Evolutionary conservation across 768 basidiomycete genomes (phyloP).

Genomic region (Lactarius psammicola): DNA sequence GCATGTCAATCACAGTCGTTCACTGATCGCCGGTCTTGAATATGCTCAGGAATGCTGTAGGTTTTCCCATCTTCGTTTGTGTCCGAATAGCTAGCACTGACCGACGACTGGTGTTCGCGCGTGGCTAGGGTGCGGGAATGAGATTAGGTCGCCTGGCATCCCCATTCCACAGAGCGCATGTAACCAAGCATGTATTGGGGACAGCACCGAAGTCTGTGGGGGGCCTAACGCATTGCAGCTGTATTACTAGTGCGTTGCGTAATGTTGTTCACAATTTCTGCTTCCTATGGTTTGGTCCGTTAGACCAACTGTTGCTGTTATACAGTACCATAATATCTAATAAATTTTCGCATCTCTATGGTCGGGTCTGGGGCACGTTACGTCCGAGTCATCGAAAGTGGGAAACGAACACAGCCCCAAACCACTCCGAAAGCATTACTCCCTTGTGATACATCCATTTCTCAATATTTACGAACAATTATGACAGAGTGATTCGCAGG

Average conservation of each 20-base stretch:
- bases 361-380: too few relatives aligned
- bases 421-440: too few relatives aligned
- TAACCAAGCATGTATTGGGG: constrained; percentile 14
- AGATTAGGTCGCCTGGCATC: not conserved
- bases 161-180: constrained; percentile 7
- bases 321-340: too few relatives aligned
- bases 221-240: not conserved
- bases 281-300: too few relatives aligned
- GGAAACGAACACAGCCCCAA: too few relatives aligned
- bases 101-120: not conserved
- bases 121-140: constrained; percentile 10
- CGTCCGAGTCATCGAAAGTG: too few relatives aligned
- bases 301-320: too few relatives aligned
- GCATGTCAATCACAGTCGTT: constrained; percentile 1
- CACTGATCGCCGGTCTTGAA: constrained; percentile 9
- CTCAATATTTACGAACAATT: too few relatives aligned
- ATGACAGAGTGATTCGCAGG: too few relatives aligned
- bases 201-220: constrained; percentile 9
- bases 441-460: too few relatives aligned
- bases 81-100: not conserved
- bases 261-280: not conserved
- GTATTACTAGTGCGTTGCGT: constrained; percentile 1
- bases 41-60: constrained; percentile 12
- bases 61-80: not conserved
- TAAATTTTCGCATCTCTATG: too few relatives aligned